A percentile compares a stretch with the other conserved stretches of the same genome.
Evolutionary conservation across 192 early-diverging fungal species (phyloP).

Genomic region (Entophlyctis luteolus): DNA sequence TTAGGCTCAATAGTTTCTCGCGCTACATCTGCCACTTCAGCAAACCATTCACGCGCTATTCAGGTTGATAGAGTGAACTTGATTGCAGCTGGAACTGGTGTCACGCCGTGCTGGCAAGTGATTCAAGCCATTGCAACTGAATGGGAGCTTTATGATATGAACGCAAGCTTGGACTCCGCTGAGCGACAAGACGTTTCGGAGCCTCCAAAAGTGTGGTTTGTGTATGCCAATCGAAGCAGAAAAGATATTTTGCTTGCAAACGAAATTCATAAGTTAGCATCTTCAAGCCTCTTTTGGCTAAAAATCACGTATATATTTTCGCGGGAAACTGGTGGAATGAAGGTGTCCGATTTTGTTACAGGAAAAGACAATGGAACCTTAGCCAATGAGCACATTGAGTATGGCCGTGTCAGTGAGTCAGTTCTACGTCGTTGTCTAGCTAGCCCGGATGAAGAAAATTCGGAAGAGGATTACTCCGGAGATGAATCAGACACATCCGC

Average conservation of each 20-base stretch:
- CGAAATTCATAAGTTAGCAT: background rate
- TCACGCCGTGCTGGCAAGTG: constrained; percentile 24
- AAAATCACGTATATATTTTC: background rate
- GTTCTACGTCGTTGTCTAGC: background rate
- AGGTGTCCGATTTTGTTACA: no score
- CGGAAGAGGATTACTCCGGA: background rate
- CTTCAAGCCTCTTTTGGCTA: background rate
- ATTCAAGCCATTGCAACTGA: constrained; percentile 17
- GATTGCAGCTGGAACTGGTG: constrained; percentile 16
- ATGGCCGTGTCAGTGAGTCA: background rate
- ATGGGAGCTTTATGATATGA: background rate
- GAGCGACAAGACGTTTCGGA: background rate
- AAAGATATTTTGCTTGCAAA: constrained; percentile 16
- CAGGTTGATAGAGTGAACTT: background rate
- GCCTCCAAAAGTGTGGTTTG: constrained; percentile 11
- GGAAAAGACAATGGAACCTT: background rate
- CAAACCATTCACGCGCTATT: background rate
- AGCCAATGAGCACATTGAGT: background rate
- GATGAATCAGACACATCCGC: background rate
- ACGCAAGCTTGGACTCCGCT: background rate
- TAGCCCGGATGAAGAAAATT: background rate
- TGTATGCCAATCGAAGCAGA: constrained; percentile 8
- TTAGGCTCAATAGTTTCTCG: no score
- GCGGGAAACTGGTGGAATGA: no score
- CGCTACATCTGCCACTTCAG: background rate